Base-by-base conservation (phyloP, 768 basidiomycete species). In the Tulasnella sp. region DNA sequence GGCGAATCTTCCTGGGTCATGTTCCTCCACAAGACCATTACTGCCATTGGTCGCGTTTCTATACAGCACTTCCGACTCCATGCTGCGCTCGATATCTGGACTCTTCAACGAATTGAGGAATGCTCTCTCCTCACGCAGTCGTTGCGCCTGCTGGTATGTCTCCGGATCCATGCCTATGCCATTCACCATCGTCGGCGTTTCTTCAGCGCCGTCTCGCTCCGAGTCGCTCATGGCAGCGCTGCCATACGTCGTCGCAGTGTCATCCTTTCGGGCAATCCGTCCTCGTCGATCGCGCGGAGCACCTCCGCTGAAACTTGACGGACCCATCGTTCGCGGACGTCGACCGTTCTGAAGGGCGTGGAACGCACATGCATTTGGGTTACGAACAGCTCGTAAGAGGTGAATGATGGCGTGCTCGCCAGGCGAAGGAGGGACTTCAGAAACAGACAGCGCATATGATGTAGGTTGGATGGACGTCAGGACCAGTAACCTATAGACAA, bases 271-370 rank as follows among this genome's bases (percentile, higher is more conserved):
- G 4, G 57, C 51, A 46, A 90, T 82, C 21, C 87, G 78, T 10
- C 88, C 88, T 34, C 88, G 75, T 22, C 88, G 75, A 68, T 91
- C 89, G 53, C 88, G 78, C 22, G 89, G 88, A 10, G 79, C 72
- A 5, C 82, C 84, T 2, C 80, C 84, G 4, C 83, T 82, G 24
- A 88, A 72, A 72, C 90, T 89, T 46, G 79, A 84, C 0, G 83
- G 82, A 0, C 83, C 75, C 62, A 75, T 76, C 30, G 72, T 45
- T 12, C 45, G 41, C 12, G 50, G 29, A 4, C 50, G 42, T n/a
- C 48, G 30, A 21, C 49, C 58, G n/a, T 24, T 55, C 11, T 43
- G 49, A 38, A 42, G 46, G 5, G 24, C 34, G 42, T 60, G 49
- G 61, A 59, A 62, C 49, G 29, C 27, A 21, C 52, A 19, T 12